Evolutionary conservation across 23 red algal genomes (phyloP).

Genomic region (Cyanidium caldarium): DNA sequence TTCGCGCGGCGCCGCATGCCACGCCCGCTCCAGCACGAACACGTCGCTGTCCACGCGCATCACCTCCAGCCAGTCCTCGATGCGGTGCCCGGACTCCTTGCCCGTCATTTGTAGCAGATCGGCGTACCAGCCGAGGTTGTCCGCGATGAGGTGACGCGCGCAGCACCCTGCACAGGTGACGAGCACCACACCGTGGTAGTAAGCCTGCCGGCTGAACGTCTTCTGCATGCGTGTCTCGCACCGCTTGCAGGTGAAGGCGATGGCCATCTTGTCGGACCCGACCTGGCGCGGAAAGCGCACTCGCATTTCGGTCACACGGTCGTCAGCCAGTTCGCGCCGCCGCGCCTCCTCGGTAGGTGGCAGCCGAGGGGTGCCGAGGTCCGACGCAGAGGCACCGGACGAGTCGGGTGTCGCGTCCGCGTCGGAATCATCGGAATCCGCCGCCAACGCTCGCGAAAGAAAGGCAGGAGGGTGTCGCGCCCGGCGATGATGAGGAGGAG

Average conservation of each 20-base stretch:
- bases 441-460: no score
- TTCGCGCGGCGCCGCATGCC: background rate
- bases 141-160: constrained; percentile 47
- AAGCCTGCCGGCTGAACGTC: constrained; percentile 30
- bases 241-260: constrained; percentile 42
- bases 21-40: background rate
- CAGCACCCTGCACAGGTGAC: constrained; percentile 29
- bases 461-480: no score
- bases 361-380: no score
- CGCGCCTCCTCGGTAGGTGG: background rate
- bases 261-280: background rate
- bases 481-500: no score
- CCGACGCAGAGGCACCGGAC: no score
- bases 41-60: background rate
- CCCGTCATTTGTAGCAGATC: constrained; percentile 23
- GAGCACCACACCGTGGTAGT: constrained; percentile 36
- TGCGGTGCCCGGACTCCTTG: background rate
- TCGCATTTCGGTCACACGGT: background rate
- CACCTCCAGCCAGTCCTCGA: background rate
- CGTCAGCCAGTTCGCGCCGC: background rate
- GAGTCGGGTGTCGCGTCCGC: no score
- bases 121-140: constrained; percentile 62
- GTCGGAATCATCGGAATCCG: no score
- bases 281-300: background rate
- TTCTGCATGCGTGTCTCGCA: constrained; percentile 35